A percentile compares a stretch with the other conserved stretches of the same genome.
These are phyloP conservation scores for Entrophospora sp. DNA, from an alignment of 192 early-diverging fungal genomes.

Conservation along the genomic window DNA sequence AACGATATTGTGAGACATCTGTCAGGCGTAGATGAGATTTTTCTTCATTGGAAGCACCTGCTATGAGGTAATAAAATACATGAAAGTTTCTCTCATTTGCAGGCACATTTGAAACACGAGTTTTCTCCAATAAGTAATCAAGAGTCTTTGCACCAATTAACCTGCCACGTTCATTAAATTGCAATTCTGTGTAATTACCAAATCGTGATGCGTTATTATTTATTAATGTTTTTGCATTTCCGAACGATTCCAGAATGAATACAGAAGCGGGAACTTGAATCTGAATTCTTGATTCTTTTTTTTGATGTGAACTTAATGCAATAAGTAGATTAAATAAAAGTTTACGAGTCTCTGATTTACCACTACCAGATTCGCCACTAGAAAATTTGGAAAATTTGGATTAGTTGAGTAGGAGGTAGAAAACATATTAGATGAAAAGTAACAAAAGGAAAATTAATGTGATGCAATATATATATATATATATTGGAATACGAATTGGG, in stretches of 20 bases:
- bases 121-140: constrained; percentile 84
- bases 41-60: constrained; percentile 75
- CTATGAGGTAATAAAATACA: constrained; percentile 90
- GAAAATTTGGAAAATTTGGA: too few species aligned
- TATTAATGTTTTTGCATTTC: constrained; percentile 66
- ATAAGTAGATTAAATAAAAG: constrained; percentile 58
- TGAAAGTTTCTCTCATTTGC: constrained; percentile 83
- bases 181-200: constrained; percentile 79
- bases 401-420: too few species aligned
- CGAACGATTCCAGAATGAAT: constrained; percentile 78
- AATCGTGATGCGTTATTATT: constrained; percentile 79
- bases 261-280: constrained; percentile 61
- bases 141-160: constrained; percentile 81
- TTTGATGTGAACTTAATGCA: constrained; percentile 54
- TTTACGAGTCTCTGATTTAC: constrained; percentile 75
- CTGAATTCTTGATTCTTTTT: constrained; percentile 62
- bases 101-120: constrained; percentile 51
- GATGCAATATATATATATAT: constrained; percentile 2
- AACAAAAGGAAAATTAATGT: too few species aligned
- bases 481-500: background rate
- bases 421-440: too few species aligned
- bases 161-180: constrained; percentile 86
- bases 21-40: constrained; percentile 63
- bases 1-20: constrained; percentile 49
- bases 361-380: constrained; percentile 82